Base-by-base conservation (phyloP, 164 flowering plant genomes). In the Magnolia changhungtana region DNA sequence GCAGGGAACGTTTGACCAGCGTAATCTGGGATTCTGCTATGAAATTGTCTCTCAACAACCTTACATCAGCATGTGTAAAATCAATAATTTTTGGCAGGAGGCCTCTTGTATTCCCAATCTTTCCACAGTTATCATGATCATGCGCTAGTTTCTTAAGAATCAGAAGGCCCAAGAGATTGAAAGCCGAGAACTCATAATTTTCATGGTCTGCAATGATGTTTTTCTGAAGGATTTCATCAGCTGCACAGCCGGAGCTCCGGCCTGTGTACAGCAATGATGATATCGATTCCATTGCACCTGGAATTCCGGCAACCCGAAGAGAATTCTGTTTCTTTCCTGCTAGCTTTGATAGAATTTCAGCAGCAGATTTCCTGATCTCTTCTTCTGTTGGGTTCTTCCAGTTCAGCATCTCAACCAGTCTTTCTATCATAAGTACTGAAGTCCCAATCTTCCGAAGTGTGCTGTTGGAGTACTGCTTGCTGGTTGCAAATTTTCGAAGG, bases 261-360 rank as follows among this genome's bases (percentile, higher is more conserved):
- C 76, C 77, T 20, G 80, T 79, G 71, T 92, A 84, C 3, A 96
- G 90, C 72, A 96, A 79, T 7, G 94, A 91, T n/a, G 99, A 91
- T 63, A 96, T 92, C 50, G 98, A 92, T 70, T 96, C 97, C 92
- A 96, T 85, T 0, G 98, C 94, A 9, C 99, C 98, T 0, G 98
- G 90, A 61, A 96, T 90, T 37, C 96, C 98, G 8, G 98, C 93
- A 24, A 96, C 92, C 4, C 97, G 85, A 1, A 92, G 86, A 1
- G 95, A 85, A 71, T 96, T 92, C 75, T 90, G 98, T 79, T 88
- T 92, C 80, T 92, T 91, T 1, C 97, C 90, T 1, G 97, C 91
- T 13, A 96, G 82, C 74, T 84, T 83, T 20, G 92, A 86, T 74
- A 96, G 66, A 0, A 96, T 91, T 55, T 87, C 88, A n/a, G 96